Evolutionary conservation across 495 filamentous ascomycete genomes (phyloP).

Genomic region (Rostrohypoxylon terebratum): DNA sequence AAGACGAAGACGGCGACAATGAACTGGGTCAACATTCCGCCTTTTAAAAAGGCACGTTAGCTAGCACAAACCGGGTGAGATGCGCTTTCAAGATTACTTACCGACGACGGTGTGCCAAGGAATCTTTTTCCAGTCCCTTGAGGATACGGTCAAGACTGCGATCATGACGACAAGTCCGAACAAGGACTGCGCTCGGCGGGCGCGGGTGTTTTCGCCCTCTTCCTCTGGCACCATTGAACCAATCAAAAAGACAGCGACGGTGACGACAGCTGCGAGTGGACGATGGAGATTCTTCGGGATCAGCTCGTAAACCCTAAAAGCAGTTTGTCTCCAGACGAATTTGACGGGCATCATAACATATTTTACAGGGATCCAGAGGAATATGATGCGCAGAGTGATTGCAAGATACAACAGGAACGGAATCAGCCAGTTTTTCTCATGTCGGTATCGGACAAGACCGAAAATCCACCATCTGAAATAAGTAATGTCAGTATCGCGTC

Average conservation of each 20-base stretch:
- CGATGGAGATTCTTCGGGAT: slow-evolving; percentile 73
- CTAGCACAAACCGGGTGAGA: neutral
- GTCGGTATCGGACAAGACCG: slow-evolving; percentile 75
- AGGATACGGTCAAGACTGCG: slow-evolving; percentile 72
- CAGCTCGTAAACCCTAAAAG: slow-evolving; percentile 59
- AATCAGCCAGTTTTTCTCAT: slow-evolving; percentile 83
- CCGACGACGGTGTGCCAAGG: slow-evolving; percentile 88
- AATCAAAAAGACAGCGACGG: slow-evolving; percentile 76
- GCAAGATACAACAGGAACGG: slow-evolving; percentile 85
- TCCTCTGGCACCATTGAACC: slow-evolving; percentile 79
- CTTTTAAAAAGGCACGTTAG: slow-evolving; percentile 46
- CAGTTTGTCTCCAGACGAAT: slow-evolving; percentile 73
- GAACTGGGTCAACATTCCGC: slow-evolving; percentile 87
- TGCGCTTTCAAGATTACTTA: slow-evolving; percentile 21
- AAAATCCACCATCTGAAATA: slow-evolving; percentile 85
- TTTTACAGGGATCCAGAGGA: slow-evolving; percentile 75
- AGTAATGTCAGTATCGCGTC: slow-evolving; percentile 28
- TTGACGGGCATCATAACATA: slow-evolving; percentile 73
- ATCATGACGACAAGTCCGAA: slow-evolving; percentile 84
- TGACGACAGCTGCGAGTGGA: slow-evolving; percentile 67
- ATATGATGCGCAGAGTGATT: slow-evolving; percentile 78
- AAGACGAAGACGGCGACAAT: slow-evolving; percentile 89
- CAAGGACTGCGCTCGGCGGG: slow-evolving; percentile 80
- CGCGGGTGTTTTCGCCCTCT: slow-evolving; percentile 77
- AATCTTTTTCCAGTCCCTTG: slow-evolving; percentile 74